A percentile compares a stretch with the other conserved stretches of the same genome.
Evolutionary conservation across 768 basidiomycete genomes (phyloP).

Genomic region (Lactifluus volemus): DNA sequence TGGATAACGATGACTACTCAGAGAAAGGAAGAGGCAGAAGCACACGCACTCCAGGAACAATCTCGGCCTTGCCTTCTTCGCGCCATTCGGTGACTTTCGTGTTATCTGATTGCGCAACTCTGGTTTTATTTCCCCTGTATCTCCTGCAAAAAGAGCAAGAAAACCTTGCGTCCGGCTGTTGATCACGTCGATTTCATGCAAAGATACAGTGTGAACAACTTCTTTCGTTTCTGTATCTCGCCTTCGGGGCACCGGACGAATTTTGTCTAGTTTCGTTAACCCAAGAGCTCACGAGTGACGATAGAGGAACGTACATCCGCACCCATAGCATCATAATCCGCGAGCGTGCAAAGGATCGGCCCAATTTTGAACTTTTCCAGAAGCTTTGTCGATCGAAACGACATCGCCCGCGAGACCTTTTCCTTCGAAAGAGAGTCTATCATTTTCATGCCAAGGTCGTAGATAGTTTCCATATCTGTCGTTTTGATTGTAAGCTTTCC

Average conservation of each 20-base stretch:
- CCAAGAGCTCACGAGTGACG: neutral
- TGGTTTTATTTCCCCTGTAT: conserved; percentile 98
- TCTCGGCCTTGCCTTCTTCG: conserved; percentile 97
- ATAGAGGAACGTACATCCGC: conserved; percentile 67
- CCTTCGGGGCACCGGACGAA: conserved; percentile 98
- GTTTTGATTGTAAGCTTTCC: conserved; percentile 97
- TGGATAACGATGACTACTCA: conserved; percentile 25
- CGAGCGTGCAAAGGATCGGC: conserved; percentile 92
- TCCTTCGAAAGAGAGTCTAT: conserved; percentile 96
- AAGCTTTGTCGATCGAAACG: conserved; percentile 94
- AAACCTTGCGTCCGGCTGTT: conserved; percentile 98
- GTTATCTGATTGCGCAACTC: conserved; percentile 96
- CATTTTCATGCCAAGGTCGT: conserved; percentile 98
- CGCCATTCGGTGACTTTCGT: conserved; percentile 95
- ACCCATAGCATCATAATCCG: conserved; percentile 99
- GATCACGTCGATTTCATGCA: conserved; percentile 99
- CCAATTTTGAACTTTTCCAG: conserved; percentile 96
- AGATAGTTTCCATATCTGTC: conserved; percentile 99
- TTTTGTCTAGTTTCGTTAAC: conserved; percentile 59
- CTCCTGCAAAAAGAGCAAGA: conserved; percentile 88
- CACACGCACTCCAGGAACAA: conserved; percentile 81
- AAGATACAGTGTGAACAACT: conserved; percentile 92
- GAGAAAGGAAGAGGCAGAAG: neutral
- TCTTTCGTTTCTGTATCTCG: conserved; percentile 98
- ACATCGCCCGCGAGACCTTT: conserved; percentile 94